These are phyloP conservation scores for Entomortierella parvispora DNA, from an alignment of 192 early-diverging fungal genomes.

Conservation along the genomic window DNA sequence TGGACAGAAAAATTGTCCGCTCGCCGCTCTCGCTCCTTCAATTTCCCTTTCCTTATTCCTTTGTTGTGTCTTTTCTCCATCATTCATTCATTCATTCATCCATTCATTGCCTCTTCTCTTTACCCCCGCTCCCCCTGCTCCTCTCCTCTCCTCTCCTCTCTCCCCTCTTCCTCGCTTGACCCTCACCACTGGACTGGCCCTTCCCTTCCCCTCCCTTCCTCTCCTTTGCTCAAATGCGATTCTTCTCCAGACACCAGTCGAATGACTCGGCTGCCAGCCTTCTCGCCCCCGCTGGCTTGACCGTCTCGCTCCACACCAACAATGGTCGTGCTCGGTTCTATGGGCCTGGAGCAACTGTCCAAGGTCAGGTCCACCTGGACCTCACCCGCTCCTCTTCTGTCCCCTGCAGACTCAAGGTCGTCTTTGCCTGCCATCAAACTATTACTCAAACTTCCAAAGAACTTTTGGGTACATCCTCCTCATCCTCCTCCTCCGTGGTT, in stretches of 20 bases:
- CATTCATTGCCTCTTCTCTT: neutral
- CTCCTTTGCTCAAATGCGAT: conserved; percentile 12
- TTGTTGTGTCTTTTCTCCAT: neutral
- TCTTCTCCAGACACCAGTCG: conserved; percentile 15
- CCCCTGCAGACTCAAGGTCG: conserved; percentile 22
- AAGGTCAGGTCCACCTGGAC: conserved; percentile 26
- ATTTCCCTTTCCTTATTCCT: neutral
- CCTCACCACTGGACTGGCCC: too few species aligned
- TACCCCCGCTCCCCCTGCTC: neutral
- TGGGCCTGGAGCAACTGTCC: conserved; percentile 20
- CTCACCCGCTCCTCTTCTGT: conserved; percentile 12
- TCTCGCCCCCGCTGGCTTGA: conserved; percentile 22
- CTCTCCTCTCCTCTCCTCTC: neutral
- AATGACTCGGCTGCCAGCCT: conserved; percentile 1
- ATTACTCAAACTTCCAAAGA: neutral
- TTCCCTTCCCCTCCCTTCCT: neutral
- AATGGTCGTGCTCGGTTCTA: conserved; percentile 18
- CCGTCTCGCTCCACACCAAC: conserved; percentile 10
- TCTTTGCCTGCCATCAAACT: conserved; percentile 34
- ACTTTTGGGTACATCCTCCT: neutral
- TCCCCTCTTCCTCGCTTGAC: neutral
- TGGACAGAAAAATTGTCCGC: too few species aligned
- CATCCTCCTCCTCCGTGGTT: neutral
- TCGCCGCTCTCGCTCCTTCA: too few species aligned
- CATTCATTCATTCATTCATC: neutral